Evolutionary conservation across 1,284 basidiomycete genomes (phyloP).

Genomic region (Coniferiporia weirii): DNA sequence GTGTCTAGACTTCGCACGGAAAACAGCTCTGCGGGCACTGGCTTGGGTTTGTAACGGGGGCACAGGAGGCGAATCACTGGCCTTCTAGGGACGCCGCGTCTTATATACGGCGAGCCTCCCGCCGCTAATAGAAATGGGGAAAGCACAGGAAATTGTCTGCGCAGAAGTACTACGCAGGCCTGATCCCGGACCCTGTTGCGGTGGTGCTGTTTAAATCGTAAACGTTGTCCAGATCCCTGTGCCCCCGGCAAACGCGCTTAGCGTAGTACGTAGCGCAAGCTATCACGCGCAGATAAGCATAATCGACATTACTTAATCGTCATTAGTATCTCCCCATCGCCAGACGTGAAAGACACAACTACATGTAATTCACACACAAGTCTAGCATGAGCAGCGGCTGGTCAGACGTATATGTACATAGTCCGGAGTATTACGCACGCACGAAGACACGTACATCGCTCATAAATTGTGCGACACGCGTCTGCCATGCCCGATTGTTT

Average conservation of each 20-base stretch:
- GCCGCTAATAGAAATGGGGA: background rate
- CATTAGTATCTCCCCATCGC: background rate
- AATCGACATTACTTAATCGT: background rate
- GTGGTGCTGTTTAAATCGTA: background rate
- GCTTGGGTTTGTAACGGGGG: background rate
- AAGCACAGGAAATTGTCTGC: background rate
- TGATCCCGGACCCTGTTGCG: background rate
- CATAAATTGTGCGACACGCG: background rate
- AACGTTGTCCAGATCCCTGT: background rate
- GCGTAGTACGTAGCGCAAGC: background rate
- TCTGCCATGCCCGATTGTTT: background rate
- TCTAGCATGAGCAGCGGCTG: background rate
- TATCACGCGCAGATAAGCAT: background rate
- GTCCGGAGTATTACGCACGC: background rate
- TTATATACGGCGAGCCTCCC: background rate
- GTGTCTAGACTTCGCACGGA: constrained; percentile 3
- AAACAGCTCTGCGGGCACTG: background rate
- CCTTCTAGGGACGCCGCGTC: background rate
- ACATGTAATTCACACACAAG: background rate
- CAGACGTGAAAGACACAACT: background rate
- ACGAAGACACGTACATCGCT: background rate
- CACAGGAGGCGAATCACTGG: background rate
- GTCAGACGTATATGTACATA: background rate
- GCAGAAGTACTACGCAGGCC: background rate
- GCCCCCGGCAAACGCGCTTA: background rate